A percentile compares a stretch with the other conserved stretches of the same genome.
phyloP scores from a whole-genome alignment of 148 eudicot genomes.

The Heliamphora exappendiculata region DNA sequence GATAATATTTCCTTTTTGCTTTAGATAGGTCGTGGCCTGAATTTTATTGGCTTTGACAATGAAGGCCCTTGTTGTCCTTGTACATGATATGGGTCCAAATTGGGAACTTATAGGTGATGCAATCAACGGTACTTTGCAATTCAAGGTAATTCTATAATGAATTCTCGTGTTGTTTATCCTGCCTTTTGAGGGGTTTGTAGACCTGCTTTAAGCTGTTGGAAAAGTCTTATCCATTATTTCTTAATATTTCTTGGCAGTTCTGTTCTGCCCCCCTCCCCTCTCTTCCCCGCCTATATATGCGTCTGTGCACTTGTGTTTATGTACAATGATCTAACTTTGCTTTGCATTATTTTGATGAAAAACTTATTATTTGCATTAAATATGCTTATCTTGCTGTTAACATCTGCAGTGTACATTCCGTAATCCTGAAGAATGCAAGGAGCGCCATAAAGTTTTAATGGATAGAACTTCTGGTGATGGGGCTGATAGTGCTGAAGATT shows the following conservation, averaged over 20 bases:
- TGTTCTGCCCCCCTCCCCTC: background rate
- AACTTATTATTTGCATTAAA: background rate
- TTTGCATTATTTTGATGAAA: too few relatives aligned
- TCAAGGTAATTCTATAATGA: slow-evolving; percentile 47
- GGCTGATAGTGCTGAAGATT: slow-evolving; percentile 92
- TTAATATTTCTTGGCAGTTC: background rate
- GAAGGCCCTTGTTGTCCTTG: slow-evolving; percentile 96
- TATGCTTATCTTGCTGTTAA: slow-evolving; percentile 6
- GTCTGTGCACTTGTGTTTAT: background rate
- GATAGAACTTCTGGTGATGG: slow-evolving; percentile 81
- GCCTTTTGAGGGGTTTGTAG: slow-evolving; percentile 1
- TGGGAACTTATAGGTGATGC: slow-evolving; percentile 98
- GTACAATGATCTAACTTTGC: background rate
- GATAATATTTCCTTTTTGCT: background rate
- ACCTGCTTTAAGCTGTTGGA: background rate
- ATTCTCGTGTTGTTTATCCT: background rate
- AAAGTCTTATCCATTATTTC: slow-evolving; percentile 7
- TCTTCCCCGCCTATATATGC: background rate
- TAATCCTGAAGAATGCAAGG: slow-evolving; percentile 85
- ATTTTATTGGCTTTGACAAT: slow-evolving; percentile 11
- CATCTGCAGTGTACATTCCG: slow-evolving; percentile 62
- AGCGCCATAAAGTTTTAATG: slow-evolving; percentile 67
- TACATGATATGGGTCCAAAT: slow-evolving; percentile 95
- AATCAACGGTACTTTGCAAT: slow-evolving; percentile 69
- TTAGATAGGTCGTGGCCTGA: slow-evolving; percentile 17